phyloP scores from a whole-genome alignment of 2,329 filamentous ascomycete genomes.

The Chalara sp. region DNA sequence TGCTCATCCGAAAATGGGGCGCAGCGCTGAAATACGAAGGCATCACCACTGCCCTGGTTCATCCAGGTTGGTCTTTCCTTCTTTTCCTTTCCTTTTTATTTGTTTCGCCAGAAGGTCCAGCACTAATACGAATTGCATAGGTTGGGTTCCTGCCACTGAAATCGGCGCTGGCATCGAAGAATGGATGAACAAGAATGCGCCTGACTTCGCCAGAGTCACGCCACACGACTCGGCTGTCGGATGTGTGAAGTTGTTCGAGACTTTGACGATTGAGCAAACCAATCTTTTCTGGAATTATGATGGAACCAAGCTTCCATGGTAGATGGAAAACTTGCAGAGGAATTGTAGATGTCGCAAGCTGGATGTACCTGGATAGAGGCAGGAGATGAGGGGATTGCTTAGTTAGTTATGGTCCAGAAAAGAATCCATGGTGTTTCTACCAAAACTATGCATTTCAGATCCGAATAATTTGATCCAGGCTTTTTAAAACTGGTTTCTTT shows the following conservation, averaged over 20 bases:
- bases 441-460: no score
- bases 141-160: conserved; percentile 9
- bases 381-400: no score
- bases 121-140: background rate
- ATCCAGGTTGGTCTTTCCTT: conserved; percentile 13
- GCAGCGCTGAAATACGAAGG: conserved; percentile 15
- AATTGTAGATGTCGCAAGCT: no score
- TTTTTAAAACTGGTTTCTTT: no score
- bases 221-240: conserved; percentile 3
- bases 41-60: conserved; percentile 14
- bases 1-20: conserved; percentile 19
- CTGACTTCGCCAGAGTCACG: conserved; percentile 1
- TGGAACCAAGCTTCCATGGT: background rate
- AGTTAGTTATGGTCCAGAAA: no score
- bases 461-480: no score
- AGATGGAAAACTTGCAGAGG: background rate
- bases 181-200: conserved; percentile 7
- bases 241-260: background rate
- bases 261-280: conserved; percentile 6
- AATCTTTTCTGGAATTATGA: conserved; percentile 9
- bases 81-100: no score
- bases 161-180: conserved; percentile 4
- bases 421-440: no score
- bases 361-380: no score
- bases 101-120: background rate